Evolutionary conservation across 129 eudicot species (phyloP).

Genomic region (Silybum marianum): DNA sequence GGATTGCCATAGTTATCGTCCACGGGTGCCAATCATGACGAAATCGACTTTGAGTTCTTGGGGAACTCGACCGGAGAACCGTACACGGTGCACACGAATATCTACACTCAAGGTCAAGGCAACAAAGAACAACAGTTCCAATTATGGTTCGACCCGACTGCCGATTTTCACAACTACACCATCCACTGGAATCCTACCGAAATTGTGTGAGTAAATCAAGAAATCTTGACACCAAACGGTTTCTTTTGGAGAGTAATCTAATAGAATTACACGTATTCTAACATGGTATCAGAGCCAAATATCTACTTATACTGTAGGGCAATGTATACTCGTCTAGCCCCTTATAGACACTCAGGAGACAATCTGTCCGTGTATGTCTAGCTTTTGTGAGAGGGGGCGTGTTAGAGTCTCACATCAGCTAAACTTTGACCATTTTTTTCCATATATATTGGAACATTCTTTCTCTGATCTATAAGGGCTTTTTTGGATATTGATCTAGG

Average conservation of each 20-base stretch:
- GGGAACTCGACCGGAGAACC: constrained; percentile 72
- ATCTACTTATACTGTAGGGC: too few species aligned
- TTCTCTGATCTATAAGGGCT: background rate
- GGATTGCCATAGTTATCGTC: constrained; percentile 48
- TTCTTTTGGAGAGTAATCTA: too few species aligned
- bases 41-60: constrained; percentile 79
- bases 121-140: constrained; percentile 69
- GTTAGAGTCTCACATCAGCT: too few species aligned
- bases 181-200: constrained; percentile 67
- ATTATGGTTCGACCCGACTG: constrained; percentile 75
- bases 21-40: constrained; percentile 57
- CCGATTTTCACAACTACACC: constrained; percentile 70
- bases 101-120: constrained; percentile 62
- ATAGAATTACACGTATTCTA: too few species aligned
- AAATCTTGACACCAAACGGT: background rate
- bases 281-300: too few species aligned
- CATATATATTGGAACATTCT: too few species aligned
- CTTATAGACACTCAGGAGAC: too few species aligned
- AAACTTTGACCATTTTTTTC: too few species aligned
- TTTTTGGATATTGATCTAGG: too few species aligned
- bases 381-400: too few species aligned
- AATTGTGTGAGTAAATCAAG: constrained; percentile 47
- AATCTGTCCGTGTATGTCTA: too few species aligned
- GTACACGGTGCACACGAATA: constrained; percentile 69
- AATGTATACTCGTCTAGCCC: too few species aligned